phyloP scores from a whole-genome alignment of 306 rosid species.

The Hippophae tibetana region DNA sequence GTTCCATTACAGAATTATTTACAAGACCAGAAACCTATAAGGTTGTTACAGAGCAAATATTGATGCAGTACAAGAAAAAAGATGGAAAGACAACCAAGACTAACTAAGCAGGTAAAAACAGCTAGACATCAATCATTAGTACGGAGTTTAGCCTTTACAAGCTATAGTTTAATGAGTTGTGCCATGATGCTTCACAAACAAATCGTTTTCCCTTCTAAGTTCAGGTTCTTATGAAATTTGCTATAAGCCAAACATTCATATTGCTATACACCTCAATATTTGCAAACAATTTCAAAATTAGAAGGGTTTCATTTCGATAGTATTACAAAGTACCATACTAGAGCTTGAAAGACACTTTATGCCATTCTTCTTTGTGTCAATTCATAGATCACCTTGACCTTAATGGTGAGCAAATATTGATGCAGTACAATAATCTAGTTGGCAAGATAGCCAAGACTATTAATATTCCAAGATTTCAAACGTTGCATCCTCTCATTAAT shows the following conservation, averaged over 20 bases:
- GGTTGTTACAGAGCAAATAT: background rate
- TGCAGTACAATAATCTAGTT: background rate
- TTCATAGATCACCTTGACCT: no score
- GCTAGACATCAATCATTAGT: background rate
- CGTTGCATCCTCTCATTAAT: no score
- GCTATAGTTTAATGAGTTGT: background rate
- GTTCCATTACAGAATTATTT: background rate
- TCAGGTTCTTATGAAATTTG: background rate
- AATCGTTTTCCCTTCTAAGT: background rate
- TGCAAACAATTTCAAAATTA: background rate
- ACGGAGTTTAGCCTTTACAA: background rate
- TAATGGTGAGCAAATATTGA: background rate
- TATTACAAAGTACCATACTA: no score
- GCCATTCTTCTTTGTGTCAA: no score
- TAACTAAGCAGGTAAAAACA: background rate
- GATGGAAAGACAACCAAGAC: background rate
- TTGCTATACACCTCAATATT: background rate
- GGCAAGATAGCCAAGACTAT: background rate
- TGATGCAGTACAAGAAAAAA: background rate
- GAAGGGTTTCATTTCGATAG: background rate
- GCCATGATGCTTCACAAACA: background rate
- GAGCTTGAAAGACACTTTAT: no score
- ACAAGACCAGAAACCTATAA: background rate
- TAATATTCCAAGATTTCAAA: background rate
- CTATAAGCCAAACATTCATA: background rate